These are phyloP conservation scores for Talaromyces stipitatus DNA, from an alignment of 495 filamentous ascomycete species.

Conservation along the genomic window DNA sequence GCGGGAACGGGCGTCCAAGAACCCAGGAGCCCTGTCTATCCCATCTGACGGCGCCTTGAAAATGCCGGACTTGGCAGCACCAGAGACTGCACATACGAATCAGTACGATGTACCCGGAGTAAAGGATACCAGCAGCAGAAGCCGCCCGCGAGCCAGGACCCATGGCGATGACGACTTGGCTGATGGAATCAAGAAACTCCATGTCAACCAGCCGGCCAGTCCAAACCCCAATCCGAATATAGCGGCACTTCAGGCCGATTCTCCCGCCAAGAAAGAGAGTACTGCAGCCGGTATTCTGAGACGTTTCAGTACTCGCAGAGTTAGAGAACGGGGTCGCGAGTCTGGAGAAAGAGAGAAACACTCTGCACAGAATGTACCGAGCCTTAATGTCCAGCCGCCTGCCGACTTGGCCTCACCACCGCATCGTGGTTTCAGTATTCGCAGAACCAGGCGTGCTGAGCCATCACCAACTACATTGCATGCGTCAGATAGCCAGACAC, in stretches of 20 bases:
- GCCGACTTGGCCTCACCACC: constrained; percentile 53
- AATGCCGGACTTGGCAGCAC: constrained; percentile 68
- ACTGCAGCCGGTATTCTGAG: constrained; percentile 80
- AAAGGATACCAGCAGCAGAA: constrained; percentile 66
- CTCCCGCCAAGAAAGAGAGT: constrained; percentile 73
- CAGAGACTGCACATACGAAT: constrained; percentile 89
- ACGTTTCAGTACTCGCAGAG: constrained; percentile 80
- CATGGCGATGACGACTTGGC: constrained; percentile 92
- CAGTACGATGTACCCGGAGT: constrained; percentile 81
- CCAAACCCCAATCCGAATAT: constrained; percentile 49
- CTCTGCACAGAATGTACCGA: constrained; percentile 56
- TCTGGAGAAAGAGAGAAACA: constrained; percentile 42
- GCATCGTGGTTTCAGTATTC: constrained; percentile 76
- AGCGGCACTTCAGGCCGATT: constrained; percentile 50
- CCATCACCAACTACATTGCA: constrained; percentile 46
- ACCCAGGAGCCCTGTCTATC: constrained; percentile 51
- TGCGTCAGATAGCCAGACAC: constrained; percentile 57
- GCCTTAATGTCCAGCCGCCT: constrained; percentile 66
- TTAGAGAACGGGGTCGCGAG: constrained; percentile 47
- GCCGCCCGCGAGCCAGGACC: constrained; percentile 78
- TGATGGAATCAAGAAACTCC: constrained; percentile 65
- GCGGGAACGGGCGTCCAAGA: constrained; percentile 61
- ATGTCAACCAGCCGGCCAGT: constrained; percentile 45
- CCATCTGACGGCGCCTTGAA: constrained; percentile 54
- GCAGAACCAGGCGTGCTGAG: constrained; percentile 58